phyloP scores from a whole-genome alignment of 805 yeast species.

The Candida namnaoensis region DNA sequence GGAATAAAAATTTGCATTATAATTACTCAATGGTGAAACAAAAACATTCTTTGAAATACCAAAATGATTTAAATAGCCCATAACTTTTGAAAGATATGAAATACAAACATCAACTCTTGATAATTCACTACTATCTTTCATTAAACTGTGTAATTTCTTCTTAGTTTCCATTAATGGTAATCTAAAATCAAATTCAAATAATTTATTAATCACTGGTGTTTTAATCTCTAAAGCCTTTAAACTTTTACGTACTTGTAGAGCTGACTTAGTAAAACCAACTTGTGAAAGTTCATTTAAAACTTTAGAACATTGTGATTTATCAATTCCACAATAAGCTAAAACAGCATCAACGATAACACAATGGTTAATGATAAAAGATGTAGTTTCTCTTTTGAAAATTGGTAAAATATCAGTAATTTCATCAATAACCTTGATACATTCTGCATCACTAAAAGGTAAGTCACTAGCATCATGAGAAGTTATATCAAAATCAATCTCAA shows the following conservation, averaged over 20 bases:
- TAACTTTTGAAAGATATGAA: constrained; percentile 50
- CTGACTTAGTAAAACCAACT: constrained; percentile 58
- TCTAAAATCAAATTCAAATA: neutral
- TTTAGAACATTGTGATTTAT: constrained; percentile 59
- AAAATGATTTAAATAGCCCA: constrained; percentile 42
- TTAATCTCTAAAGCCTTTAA: constrained; percentile 2
- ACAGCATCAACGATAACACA: constrained; percentile 69
- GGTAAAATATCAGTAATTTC: constrained; percentile 64
- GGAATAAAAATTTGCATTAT: constrained; percentile 69
- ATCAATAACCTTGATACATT: constrained; percentile 72
- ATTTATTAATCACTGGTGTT: neutral
- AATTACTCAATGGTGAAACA: constrained; percentile 77
- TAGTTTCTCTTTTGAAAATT: constrained; percentile 48
- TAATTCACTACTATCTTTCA: constrained; percentile 66
- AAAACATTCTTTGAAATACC: constrained; percentile 51
- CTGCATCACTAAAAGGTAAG: constrained; percentile 70
- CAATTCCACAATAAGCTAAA: constrained; percentile 75
- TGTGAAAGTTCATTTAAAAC: constrained; percentile 72
- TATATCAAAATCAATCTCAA: constrained; percentile 84
- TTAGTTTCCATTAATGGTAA: constrained; percentile 28
- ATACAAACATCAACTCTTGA: constrained; percentile 55
- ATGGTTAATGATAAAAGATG: constrained; percentile 67
- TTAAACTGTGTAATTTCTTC: constrained; percentile 52
- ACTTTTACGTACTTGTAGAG: constrained; percentile 40
- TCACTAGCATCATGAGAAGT: constrained; percentile 41